These are phyloP conservation scores for Aspergillus sp. DNA, from an alignment of 2,329 filamentous ascomycete species.

Conservation along the genomic window DNA sequence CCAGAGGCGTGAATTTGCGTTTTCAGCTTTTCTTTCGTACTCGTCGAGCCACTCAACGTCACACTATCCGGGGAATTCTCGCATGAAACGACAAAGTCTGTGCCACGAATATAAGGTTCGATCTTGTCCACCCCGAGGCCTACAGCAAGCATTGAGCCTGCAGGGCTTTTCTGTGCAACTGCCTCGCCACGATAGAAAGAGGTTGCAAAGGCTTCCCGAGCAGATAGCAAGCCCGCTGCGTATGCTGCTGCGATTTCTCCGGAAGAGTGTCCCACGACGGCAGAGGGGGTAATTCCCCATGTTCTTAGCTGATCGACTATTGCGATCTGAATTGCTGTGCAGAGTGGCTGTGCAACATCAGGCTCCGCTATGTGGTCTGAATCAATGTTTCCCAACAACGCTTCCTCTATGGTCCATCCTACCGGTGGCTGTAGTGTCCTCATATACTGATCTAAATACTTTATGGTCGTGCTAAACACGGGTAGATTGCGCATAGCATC, in stretches of 20 bases:
- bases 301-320: slow-evolving; percentile 30
- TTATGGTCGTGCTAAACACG: slow-evolving; percentile 22
- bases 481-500: slow-evolving; percentile 26
- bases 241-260: slow-evolving; percentile 43
- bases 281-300: slow-evolving; percentile 25
- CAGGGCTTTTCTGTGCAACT: neutral
- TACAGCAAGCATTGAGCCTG: neutral
- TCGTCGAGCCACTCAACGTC: neutral
- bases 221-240: slow-evolving; percentile 20
- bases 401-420: neutral
- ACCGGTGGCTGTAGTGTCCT: neutral
- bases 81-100: neutral
- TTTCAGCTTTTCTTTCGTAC: neutral
- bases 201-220: neutral
- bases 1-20: neutral
- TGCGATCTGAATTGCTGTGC: slow-evolving; percentile 37
- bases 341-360: slow-evolving; percentile 33
- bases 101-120: neutral
- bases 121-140: neutral
- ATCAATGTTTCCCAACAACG: neutral
- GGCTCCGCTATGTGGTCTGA: slow-evolving; percentile 21
- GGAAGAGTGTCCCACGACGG: slow-evolving; percentile 36
- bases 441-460: slow-evolving; percentile 18
- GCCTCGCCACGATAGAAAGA: neutral
- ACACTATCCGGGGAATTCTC: neutral